These are phyloP conservation scores for Pyricularia sp. DNA, from an alignment of 2,329 filamentous ascomycete genomes.

Conservation along the genomic window DNA sequence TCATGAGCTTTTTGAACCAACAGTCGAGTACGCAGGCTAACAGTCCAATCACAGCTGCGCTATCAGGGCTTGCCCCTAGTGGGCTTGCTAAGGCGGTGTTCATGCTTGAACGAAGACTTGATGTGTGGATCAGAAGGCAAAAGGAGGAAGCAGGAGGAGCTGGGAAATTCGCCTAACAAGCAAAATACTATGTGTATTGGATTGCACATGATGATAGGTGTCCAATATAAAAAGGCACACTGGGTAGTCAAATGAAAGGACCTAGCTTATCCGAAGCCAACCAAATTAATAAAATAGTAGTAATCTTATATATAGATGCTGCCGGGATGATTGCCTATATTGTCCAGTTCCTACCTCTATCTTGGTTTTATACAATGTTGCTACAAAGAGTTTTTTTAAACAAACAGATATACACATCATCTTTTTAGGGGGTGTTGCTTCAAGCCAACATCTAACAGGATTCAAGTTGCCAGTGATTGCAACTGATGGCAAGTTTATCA, in stretches of 20 bases:
- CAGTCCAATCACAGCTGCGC: conserved; percentile 11
- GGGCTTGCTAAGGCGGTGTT: conserved; percentile 25
- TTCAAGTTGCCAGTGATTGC: background rate
- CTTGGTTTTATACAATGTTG: background rate
- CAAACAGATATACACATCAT: background rate
- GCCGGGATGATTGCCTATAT: background rate
- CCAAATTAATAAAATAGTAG: too few relatives aligned
- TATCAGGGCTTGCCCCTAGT: conserved; percentile 23
- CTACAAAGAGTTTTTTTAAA: background rate
- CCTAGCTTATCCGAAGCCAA: background rate
- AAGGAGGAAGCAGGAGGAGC: background rate
- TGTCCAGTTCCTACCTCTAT: background rate
- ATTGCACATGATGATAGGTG: background rate
- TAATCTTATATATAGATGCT: background rate
- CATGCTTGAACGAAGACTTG: conserved; percentile 26
- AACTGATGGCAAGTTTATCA: background rate
- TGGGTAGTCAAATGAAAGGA: background rate
- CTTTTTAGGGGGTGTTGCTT: background rate
- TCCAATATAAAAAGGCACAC: background rate
- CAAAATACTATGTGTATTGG: background rate
- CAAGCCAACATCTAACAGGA: background rate
- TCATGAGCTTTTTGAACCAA: background rate
- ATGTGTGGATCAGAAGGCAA: conserved; percentile 18
- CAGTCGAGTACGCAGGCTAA: background rate
- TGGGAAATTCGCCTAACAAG: background rate